Evolutionary conservation across 2,329 filamentous ascomycete genomes (phyloP).

Genomic region (Amphichorda felina): DNA sequence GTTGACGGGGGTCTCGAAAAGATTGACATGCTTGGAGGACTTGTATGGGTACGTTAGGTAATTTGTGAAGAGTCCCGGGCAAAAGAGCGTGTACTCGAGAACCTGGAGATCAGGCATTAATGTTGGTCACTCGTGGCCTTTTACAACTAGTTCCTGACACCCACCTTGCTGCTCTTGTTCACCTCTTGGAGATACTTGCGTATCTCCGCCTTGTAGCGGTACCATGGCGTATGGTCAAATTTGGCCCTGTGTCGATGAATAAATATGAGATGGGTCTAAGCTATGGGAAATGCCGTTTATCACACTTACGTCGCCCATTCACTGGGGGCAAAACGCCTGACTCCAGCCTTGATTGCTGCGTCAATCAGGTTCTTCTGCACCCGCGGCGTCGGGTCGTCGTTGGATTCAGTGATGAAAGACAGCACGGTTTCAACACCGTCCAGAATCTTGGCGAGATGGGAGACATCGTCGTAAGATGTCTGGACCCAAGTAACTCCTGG

Average conservation of each 20-base stretch:
- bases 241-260: neutral
- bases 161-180: slow-evolving; percentile 33
- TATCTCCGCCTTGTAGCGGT: slow-evolving; percentile 32
- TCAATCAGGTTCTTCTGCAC: slow-evolving; percentile 35
- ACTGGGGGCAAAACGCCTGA: slow-evolving; percentile 48
- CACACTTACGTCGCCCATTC: slow-evolving; percentile 36
- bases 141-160: too few relatives aligned
- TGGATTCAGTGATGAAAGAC: slow-evolving; percentile 31
- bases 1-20: slow-evolving; percentile 24
- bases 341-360: slow-evolving; percentile 43
- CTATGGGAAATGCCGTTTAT: neutral
- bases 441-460: neutral
- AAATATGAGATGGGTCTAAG: neutral
- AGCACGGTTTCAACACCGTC: slow-evolving; percentile 37
- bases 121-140: too few relatives aligned
- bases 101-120: too few relatives aligned
- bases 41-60: slow-evolving; percentile 39
- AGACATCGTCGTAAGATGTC: neutral
- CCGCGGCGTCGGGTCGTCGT: slow-evolving; percentile 16
- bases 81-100: slow-evolving; percentile 46
- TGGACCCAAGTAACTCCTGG: neutral
- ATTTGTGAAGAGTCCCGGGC: slow-evolving; percentile 40
- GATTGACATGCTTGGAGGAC: slow-evolving; percentile 28
- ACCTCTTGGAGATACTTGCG: slow-evolving; percentile 37
- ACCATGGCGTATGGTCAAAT: slow-evolving; percentile 29